Evolutionary conservation across 805 yeast species (phyloP).

Genomic region (Zygosaccharomyces kombuchaensis): DNA sequence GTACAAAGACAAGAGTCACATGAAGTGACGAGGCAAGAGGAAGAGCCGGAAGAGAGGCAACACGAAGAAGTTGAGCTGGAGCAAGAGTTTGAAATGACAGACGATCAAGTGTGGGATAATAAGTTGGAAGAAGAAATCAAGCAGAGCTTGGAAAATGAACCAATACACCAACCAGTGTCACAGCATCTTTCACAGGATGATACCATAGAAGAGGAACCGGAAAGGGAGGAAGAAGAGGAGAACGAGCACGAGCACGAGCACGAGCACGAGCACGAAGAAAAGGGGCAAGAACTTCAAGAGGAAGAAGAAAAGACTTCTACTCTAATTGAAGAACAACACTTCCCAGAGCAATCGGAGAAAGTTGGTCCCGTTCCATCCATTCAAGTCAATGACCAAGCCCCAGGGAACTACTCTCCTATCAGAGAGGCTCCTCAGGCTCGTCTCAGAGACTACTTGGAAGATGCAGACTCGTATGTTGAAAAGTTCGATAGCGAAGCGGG

Average conservation of each 20-base stretch:
- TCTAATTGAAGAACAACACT: too few relatives aligned
- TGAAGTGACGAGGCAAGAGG: constrained; percentile 28
- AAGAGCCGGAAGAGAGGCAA: constrained; percentile 15
- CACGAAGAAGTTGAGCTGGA: background rate
- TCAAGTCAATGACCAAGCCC: background rate
- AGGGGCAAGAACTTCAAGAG: background rate
- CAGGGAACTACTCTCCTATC: background rate
- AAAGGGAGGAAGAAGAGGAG: background rate
- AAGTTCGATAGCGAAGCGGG: background rate
- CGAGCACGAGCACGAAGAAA: background rate
- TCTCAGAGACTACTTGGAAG: constrained; percentile 2
- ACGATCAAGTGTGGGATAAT: background rate
- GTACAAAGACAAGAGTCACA: constrained; percentile 10
- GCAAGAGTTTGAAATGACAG: background rate
- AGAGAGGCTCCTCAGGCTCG: constrained; percentile 3
- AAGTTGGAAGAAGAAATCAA: constrained; percentile 2
- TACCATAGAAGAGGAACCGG: background rate
- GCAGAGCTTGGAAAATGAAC: constrained; percentile 1
- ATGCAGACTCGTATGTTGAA: background rate
- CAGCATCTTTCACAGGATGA: background rate
- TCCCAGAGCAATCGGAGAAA: background rate
- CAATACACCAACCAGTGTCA: background rate
- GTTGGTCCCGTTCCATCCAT: background rate
- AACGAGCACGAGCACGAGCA: background rate
- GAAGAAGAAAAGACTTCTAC: background rate